Conservation (phyloP, 495 filamentous ascomycete genomes). For the Saxispiralis lemnorum region DNA sequence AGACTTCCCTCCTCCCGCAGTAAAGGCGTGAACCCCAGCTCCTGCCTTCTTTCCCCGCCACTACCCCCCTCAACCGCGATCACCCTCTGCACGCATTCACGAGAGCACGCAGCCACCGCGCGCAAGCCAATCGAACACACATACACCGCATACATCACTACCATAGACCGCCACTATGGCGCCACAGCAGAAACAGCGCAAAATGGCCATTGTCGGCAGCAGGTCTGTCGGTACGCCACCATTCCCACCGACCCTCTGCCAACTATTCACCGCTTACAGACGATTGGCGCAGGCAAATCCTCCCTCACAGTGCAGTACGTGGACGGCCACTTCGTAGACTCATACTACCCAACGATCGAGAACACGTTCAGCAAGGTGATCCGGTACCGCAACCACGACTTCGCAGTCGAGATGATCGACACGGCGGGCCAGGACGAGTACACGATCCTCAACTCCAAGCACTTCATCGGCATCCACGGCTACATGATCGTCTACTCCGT, state of each 20-base stretch:
- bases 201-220: conserved; percentile 95
- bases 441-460: conserved; percentile 91
- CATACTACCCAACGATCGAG: conserved; percentile 97
- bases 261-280: not conserved
- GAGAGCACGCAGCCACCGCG: no score
- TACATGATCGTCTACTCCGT: conserved; percentile 98
- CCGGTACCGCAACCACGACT: conserved; percentile 79
- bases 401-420: conserved; percentile 92
- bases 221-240: conserved; percentile 72
- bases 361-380: conserved; percentile 96
- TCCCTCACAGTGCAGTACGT: conserved; percentile 95
- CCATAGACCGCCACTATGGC: conserved; percentile 37
- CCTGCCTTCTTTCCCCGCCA: not conserved
- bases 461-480: conserved; percentile 98
- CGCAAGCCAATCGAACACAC: no score
- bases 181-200: conserved; percentile 75
- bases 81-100: no score
- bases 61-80: no score
- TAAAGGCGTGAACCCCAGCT: no score
- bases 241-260: not conserved
- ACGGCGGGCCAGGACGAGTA: conserved; percentile 99
- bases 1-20: no score
- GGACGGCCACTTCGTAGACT: conserved; percentile 94
- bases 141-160: no score
- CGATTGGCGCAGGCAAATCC: conserved; percentile 65